Conservation (phyloP, 1,139 yeast genomes). For the Arxiozyma heterogenica region DNA sequence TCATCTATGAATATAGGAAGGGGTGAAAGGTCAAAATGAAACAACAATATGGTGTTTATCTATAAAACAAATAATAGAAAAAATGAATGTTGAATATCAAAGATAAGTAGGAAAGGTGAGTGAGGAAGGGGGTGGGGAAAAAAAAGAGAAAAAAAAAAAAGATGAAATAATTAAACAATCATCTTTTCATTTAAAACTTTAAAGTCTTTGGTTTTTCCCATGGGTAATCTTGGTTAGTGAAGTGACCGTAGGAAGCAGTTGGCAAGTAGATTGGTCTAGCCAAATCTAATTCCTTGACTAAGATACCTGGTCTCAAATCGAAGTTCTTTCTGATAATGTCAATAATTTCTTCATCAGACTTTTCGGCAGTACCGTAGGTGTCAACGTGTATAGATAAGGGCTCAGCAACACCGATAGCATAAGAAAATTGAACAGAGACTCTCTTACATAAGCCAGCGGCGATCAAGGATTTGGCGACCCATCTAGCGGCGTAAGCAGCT, state of each 20-base stretch:
- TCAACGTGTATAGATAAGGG: slow-evolving; percentile 96
- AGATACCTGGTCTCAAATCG: slow-evolving; percentile 98
- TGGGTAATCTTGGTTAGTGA: slow-evolving; percentile 96
- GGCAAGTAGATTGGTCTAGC: slow-evolving; percentile 98
- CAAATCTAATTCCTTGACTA: slow-evolving; percentile 90
- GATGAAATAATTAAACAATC: not conserved
- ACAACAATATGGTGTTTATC: not conserved
- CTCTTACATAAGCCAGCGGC: slow-evolving; percentile 93
- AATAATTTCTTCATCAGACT: slow-evolving; percentile 82
- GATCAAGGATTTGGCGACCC: slow-evolving; percentile 98
- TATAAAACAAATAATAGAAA: not conserved
- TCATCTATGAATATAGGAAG: not conserved
- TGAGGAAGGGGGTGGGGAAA: not conserved
- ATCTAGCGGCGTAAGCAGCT: slow-evolving; percentile 99
- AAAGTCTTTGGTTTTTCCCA: slow-evolving; percentile 98
- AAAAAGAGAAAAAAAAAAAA: not conserved
- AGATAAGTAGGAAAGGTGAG: no score
- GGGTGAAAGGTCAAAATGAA: not conserved
- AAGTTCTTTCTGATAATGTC: slow-evolving; percentile 86
- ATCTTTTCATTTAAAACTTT: slow-evolving; percentile 42
- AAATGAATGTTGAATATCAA: not conserved
- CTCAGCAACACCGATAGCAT: slow-evolving; percentile 99
- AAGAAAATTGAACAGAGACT: slow-evolving; percentile 95
- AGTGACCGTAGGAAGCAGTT: slow-evolving; percentile 99
- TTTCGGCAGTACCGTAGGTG: slow-evolving; percentile 93